Evolutionary conservation across 208 protist species (phyloP), one percentile per base, ranked within the genome.

Genomic region (Willaertia magna): DNA sequence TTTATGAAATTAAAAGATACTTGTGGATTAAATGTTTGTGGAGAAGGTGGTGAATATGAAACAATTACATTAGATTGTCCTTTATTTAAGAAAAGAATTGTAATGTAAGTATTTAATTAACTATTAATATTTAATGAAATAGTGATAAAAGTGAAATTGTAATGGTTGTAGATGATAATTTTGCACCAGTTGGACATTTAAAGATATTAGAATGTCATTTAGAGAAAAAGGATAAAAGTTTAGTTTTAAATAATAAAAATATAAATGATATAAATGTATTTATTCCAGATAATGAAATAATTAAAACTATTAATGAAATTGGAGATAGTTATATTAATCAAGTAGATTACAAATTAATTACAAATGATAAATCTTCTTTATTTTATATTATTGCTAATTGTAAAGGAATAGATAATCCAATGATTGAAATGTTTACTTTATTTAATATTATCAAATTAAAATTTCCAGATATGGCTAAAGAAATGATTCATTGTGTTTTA

Each of bases 11-110:
- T 84, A 39, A 83, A 83, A 55, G 11, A 47, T 18, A 55, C 6
- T 55, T 18, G n/a, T 26, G 43, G 34, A 46, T 94, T 97, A 51
- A 93, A 99, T 90, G 92, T 95, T n/a, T 98, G 97, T 84, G 98
- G 98, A 14, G 98, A 99, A 87, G 98, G 98, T 40, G 98, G 98
- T 43, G 98, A 99, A 92, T 99, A 98, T 92, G 98, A 99, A 89
- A 99, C 97, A 12, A 93, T 99, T n/a, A 95, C 96, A 22, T 88
- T 99, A 0, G 96, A 99, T 88, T 98, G 96, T 87, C 98, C 98
- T 0, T 88, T 99, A 52, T 98, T 95, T 89, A 86, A 85, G 11
- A 87, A 92, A 20, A 88, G 79, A 76, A 93, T 93, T 39, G 76
- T 92, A 26, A 74, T 93, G 90, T 74, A 44, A 43, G 39, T 43